Evolutionary conservation across 1,284 basidiomycete species (phyloP).

Genomic region (Cutaneotrichosporon mucoides): DNA sequence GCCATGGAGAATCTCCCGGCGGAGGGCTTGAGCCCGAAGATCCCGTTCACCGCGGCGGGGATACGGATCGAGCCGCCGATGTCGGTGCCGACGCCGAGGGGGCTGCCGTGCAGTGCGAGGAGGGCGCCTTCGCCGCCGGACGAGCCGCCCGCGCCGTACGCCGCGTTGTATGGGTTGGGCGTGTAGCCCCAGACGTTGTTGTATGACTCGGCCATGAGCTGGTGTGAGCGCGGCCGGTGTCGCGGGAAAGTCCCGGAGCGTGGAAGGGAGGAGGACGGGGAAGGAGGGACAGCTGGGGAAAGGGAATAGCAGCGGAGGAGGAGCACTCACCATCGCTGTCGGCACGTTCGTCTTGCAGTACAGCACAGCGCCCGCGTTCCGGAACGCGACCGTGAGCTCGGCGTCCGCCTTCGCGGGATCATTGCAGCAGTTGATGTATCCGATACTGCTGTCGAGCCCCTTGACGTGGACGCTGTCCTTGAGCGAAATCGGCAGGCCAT

Average conservation of each 20-base stretch:
- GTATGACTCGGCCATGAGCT: slow-evolving; percentile 29
- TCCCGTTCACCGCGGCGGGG: slow-evolving; percentile 13
- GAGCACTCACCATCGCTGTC: slow-evolving; percentile 3
- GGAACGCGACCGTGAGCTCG: slow-evolving; percentile 15
- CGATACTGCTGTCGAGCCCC: slow-evolving; percentile 4
- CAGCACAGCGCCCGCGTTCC: slow-evolving; percentile 24
- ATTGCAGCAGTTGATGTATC: slow-evolving; percentile 5
- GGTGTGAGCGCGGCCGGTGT: not conserved
- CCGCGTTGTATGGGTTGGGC: slow-evolving; percentile 45
- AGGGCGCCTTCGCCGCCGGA: slow-evolving; percentile 50
- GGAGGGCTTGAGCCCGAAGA: slow-evolving; percentile 17
- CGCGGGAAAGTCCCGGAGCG: too few relatives aligned
- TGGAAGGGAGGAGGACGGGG: too few relatives aligned
- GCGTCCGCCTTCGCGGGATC: slow-evolving; percentile 13
- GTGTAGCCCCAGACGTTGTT: slow-evolving; percentile 33
- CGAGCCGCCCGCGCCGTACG: slow-evolving; percentile 42
- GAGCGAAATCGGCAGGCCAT: slow-evolving; percentile 51
- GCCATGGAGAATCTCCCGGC: slow-evolving; percentile 13
- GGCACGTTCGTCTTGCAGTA: slow-evolving; percentile 29
- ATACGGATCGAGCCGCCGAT: slow-evolving; percentile 57
- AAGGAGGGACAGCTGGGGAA: too few relatives aligned
- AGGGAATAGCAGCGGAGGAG: too few relatives aligned
- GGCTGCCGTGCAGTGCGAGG: slow-evolving; percentile 40
- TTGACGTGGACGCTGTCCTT: slow-evolving; percentile 39
- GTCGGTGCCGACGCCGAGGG: slow-evolving; percentile 49